Percentiles rank a stretch among this genome's conserved stretches.
These are phyloP conservation scores for Ricinus communis DNA, from an alignment of 345 rosid species.

Conservation along the genomic window DNA sequence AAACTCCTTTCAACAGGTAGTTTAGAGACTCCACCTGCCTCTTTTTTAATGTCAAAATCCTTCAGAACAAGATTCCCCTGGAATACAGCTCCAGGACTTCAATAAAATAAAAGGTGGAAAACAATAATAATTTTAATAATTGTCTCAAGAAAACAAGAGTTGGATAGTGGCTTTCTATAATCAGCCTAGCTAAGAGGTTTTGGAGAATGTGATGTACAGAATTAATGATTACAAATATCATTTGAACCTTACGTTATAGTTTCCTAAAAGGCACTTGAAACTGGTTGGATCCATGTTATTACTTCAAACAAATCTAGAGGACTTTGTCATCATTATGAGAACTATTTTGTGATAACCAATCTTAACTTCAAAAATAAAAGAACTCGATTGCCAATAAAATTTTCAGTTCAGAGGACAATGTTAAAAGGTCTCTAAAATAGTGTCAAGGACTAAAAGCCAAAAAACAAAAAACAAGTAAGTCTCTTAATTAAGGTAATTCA, in stretches of 20 bases:
- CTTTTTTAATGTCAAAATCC: slow-evolving; percentile 34
- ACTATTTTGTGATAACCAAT: neutral
- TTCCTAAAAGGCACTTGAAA: neutral
- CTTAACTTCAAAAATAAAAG: neutral
- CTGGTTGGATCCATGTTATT: neutral
- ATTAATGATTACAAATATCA: neutral
- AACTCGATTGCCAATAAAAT: neutral
- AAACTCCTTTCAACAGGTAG: slow-evolving; percentile 20
- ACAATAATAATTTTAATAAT: neutral
- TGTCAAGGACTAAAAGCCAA: too few species aligned
- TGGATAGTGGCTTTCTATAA: neutral
- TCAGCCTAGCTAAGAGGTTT: neutral
- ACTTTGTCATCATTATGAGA: neutral
- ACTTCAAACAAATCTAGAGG: neutral
- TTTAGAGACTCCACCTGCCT: slow-evolving; percentile 33
- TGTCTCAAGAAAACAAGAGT: neutral
- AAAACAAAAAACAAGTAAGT: neutral
- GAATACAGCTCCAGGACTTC: neutral
- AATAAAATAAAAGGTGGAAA: neutral
- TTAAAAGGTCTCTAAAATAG: too few species aligned
- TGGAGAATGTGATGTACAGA: neutral
- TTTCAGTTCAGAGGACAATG: neutral
- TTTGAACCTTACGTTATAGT: neutral
- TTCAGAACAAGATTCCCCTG: slow-evolving; percentile 32
- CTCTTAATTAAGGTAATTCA: too few species aligned